Percentiles rank a stretch among this genome's conserved stretches.
Conservation (phyloP, 805 yeast species). For the baker's yeast (Saccharomyces cerevisiae) region DNA sequence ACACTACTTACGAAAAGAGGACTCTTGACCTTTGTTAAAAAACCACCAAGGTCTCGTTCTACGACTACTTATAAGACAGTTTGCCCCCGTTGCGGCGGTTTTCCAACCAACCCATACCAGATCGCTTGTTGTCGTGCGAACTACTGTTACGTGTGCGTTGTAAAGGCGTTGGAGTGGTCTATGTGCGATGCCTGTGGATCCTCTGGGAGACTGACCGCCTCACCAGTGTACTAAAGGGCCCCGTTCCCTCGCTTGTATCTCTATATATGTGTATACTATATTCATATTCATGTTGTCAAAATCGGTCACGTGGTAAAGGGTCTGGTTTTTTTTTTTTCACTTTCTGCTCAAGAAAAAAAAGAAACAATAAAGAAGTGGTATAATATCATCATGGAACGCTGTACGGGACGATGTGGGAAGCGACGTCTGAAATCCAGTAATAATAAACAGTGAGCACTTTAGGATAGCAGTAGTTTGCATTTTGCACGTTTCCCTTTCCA, state of each 20-base stretch:
- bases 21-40: background rate
- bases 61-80: background rate
- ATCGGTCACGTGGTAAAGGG: background rate
- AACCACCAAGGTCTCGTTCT: background rate
- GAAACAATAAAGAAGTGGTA: background rate
- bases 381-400: background rate
- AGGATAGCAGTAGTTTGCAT: background rate
- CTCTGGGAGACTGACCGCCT: background rate
- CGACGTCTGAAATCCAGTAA: background rate
- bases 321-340: background rate
- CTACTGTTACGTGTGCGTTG: conserved; percentile 19
- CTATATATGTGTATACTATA: background rate
- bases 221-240: conserved; percentile 1
- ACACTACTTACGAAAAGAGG: conserved; percentile 11
- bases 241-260: background rate
- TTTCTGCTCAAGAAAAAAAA: background rate
- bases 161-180: conserved; percentile 12
- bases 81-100: conserved; percentile 15
- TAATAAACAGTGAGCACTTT: background rate
- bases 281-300: background rate
- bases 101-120: conserved; percentile 16
- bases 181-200: conserved; percentile 10
- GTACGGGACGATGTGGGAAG: too few relatives aligned
- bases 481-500: background rate
- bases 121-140: conserved; percentile 14